These are phyloP conservation scores for Mycotypha africana DNA, from an alignment of 371 early-diverging fungal genomes.

Conservation along the genomic window DNA sequence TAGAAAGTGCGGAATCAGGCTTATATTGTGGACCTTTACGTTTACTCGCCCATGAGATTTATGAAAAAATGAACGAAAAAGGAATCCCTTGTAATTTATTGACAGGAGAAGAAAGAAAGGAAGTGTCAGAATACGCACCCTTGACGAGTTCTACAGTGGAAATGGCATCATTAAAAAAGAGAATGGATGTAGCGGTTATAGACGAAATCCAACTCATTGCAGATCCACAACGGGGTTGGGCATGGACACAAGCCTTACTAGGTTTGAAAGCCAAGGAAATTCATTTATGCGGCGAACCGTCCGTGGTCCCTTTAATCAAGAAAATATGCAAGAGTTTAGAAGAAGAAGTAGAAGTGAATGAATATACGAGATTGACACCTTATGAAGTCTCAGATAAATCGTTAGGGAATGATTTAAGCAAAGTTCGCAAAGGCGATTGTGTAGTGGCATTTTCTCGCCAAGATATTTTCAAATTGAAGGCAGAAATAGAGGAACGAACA, in stretches of 20 bases:
- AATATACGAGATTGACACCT: constrained; percentile 76
- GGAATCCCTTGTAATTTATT: constrained; percentile 79
- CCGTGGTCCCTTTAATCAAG: constrained; percentile 80
- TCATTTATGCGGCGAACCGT: constrained; percentile 92
- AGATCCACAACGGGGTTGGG: constrained; percentile 89
- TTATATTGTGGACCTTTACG: constrained; percentile 93
- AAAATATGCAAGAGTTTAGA: constrained; percentile 63
- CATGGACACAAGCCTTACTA: constrained; percentile 90
- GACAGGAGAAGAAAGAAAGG: constrained; percentile 90
- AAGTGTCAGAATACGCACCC: constrained; percentile 35
- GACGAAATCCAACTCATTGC: constrained; percentile 97
- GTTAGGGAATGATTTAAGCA: constrained; percentile 48
- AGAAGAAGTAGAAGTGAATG: constrained; percentile 76
- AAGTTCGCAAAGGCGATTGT: constrained; percentile 79
- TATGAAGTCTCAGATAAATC: constrained; percentile 51
- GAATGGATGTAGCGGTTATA: constrained; percentile 85
- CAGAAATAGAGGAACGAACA: constrained; percentile 70
- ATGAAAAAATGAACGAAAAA: constrained; percentile 67
- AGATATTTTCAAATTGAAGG: constrained; percentile 73
- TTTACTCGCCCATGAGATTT: constrained; percentile 92
- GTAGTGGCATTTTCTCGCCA: constrained; percentile 84
- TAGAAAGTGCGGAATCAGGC: constrained; percentile 62
- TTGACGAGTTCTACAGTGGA: constrained; percentile 83
- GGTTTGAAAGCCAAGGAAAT: constrained; percentile 81
- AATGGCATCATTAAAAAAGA: constrained; percentile 67